Conservation (phyloP, 805 yeast genomes). For the Candida wancherniae region DNA sequence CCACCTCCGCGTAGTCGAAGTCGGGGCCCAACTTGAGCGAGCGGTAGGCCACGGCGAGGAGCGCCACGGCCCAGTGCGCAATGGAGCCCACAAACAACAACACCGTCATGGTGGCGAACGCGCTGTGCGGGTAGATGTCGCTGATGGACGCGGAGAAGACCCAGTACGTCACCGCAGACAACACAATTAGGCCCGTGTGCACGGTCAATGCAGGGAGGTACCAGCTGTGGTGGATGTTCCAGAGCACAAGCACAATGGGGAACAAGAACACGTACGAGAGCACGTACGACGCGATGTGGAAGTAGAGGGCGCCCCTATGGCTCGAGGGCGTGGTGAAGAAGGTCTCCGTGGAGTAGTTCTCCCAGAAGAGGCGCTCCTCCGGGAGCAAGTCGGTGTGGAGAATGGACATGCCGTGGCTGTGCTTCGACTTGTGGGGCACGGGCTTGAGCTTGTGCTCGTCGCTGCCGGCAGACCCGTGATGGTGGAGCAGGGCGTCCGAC, state of each 20-base stretch:
- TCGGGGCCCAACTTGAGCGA: slow-evolving; percentile 19
- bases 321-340: slow-evolving; percentile 55
- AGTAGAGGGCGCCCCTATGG: slow-evolving; percentile 46
- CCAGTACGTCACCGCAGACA: slow-evolving; percentile 52
- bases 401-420: slow-evolving; percentile 72
- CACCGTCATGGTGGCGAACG: slow-evolving; percentile 62
- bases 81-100: slow-evolving; percentile 51
- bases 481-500: too few species aligned
- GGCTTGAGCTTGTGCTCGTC: too few species aligned
- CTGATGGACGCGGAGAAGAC: slow-evolving; percentile 59
- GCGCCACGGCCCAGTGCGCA: slow-evolving; percentile 52
- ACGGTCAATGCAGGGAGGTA: slow-evolving; percentile 22
- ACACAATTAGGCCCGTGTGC: slow-evolving; percentile 42
- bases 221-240: slow-evolving; percentile 53
- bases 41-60: slow-evolving; percentile 43
- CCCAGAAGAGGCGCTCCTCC: slow-evolving; percentile 76
- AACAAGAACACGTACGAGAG: slow-evolving; percentile 50
- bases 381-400: slow-evolving; percentile 61
- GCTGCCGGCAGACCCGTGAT: too few species aligned
- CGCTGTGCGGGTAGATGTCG: slow-evolving; percentile 67
- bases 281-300: slow-evolving; percentile 48
- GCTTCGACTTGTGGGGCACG: slow-evolving; percentile 32
- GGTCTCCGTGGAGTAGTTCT: slow-evolving; percentile 68
- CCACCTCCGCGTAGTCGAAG: slow-evolving; percentile 13
- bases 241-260: slow-evolving; percentile 64